Evolutionary conservation across 2,329 filamentous ascomycete species (phyloP), one percentile per base, ranked within the genome.

Genomic region (Microsporum canis): DNA sequence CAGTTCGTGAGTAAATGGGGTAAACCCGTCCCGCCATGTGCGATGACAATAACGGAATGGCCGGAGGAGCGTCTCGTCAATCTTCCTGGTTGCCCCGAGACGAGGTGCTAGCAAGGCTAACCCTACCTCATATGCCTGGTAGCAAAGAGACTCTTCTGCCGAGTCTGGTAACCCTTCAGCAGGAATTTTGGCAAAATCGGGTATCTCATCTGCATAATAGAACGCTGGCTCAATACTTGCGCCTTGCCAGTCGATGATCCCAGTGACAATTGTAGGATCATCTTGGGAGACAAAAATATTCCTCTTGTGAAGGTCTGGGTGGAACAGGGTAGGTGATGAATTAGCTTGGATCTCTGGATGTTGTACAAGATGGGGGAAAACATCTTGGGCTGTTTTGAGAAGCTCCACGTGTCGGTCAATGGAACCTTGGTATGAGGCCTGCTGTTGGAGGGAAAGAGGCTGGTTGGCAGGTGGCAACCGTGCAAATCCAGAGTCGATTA

Each of bases 271-370:
- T 33, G 70, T 70, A 10, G 75, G 72, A 59, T 77, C 68, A 6
- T 73, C 68, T 56, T 72, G 67, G 5, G 71, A 74, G 53, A 78
- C 71, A 62, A 76, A 77, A 29, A 78, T 74, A 64, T 77, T 78
- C 62, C 72, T 67, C 67, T 71, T 73, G 63, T 77, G 69, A 45
- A 77, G 62, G 65, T 78, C 74, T 10, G 72, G 70, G 61, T 78
- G 74, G 57, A 74, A 71, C 1, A 78, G 63, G 3, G 70, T 66
- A 39, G 71, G 72, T 33, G 41, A 62, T 63, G 71, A 65, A 55
- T 67, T 65, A 38, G 70, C 63, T 57, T 66, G 61, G n/a, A 76
- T 69, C 3, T 57, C 56, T 62, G 66, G 59, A 63, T 70, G 63
- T 47, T 64, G 38, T 17, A 65, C 64, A 59, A 76, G 69, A 60